phyloP scores from a whole-genome alignment of 2,329 filamentous ascomycete genomes.

The Penicillium sp. region DNA sequence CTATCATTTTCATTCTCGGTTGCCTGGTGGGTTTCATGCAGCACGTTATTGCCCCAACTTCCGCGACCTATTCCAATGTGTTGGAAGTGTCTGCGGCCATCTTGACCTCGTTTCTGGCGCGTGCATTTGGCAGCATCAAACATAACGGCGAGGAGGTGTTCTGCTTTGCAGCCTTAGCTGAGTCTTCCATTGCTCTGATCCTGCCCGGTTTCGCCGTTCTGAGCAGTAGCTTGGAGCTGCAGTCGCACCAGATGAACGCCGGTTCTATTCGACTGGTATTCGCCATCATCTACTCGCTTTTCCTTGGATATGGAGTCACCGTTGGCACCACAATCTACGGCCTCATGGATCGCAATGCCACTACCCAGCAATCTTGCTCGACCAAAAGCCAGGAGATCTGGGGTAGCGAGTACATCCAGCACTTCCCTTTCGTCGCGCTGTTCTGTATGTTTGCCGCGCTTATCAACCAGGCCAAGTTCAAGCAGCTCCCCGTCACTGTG shows the following conservation, averaged over 20 bases:
- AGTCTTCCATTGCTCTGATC: slow-evolving; percentile 63
- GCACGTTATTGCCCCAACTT: slow-evolving; percentile 69
- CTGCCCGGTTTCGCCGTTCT: slow-evolving; percentile 64
- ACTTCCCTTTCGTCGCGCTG: slow-evolving; percentile 68
- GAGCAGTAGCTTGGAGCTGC: slow-evolving; percentile 60
- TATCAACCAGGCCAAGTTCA: slow-evolving; percentile 76
- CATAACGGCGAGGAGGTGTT: slow-evolving; percentile 48
- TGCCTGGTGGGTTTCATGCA: slow-evolving; percentile 70
- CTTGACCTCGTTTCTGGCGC: slow-evolving; percentile 63
- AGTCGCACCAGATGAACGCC: slow-evolving; percentile 64
- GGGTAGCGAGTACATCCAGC: slow-evolving; percentile 47
- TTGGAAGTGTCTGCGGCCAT: slow-evolving; percentile 53
- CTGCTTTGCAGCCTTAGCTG: slow-evolving; percentile 56
- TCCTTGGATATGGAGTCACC: slow-evolving; percentile 68
- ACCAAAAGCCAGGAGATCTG: slow-evolving; percentile 42
- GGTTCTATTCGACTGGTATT: slow-evolving; percentile 50
- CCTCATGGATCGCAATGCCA: slow-evolving; percentile 54
- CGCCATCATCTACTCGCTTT: slow-evolving; percentile 67
- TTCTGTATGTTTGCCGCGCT: slow-evolving; percentile 72
- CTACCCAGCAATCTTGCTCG: slow-evolving; percentile 45
- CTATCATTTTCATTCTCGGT: slow-evolving; percentile 62
- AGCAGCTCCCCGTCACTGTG: slow-evolving; percentile 71
- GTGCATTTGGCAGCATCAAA: slow-evolving; percentile 63
- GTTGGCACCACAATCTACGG: slow-evolving; percentile 62
- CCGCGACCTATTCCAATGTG: slow-evolving; percentile 56